Evolutionary conservation across 345 rosid species (phyloP).

Genomic region (Dipteronia sinensis): DNA sequence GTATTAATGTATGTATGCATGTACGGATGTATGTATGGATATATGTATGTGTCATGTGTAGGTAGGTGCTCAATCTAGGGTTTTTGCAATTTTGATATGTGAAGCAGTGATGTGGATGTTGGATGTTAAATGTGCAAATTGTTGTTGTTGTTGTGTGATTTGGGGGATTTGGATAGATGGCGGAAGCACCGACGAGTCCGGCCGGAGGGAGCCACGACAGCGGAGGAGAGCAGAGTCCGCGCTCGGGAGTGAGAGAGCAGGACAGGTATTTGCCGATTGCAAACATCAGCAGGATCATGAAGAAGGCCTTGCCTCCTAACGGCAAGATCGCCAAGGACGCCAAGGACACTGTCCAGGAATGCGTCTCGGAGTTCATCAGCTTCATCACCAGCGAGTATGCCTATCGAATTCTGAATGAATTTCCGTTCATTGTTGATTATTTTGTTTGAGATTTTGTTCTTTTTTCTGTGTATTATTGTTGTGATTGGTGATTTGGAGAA

Average conservation of each 20-base stretch:
- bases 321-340: conserved; percentile 72
- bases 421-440: neutral
- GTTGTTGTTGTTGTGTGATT: too few relatives aligned
- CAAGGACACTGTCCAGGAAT: conserved; percentile 69
- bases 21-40: neutral
- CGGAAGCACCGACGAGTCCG: conserved; percentile 66
- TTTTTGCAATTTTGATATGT: conserved; percentile 4
- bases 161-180: conserved; percentile 33
- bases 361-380: conserved; percentile 74
- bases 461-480: neutral
- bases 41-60: neutral
- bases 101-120: neutral
- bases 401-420: neutral
- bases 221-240: conserved; percentile 69
- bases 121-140: neutral
- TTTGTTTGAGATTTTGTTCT: neutral
- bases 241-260: conserved; percentile 56
- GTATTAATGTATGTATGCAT: neutral
- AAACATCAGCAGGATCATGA: conserved; percentile 73
- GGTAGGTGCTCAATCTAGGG: conserved; percentile 12
- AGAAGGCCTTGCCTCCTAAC: conserved; percentile 65
- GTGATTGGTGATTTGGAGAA: too few relatives aligned
- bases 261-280: conserved; percentile 68
- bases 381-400: conserved; percentile 69
- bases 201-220: conserved; percentile 60